Conservation (phyloP, 345 rosid species). For the Melaleuca alternifolia region DNA sequence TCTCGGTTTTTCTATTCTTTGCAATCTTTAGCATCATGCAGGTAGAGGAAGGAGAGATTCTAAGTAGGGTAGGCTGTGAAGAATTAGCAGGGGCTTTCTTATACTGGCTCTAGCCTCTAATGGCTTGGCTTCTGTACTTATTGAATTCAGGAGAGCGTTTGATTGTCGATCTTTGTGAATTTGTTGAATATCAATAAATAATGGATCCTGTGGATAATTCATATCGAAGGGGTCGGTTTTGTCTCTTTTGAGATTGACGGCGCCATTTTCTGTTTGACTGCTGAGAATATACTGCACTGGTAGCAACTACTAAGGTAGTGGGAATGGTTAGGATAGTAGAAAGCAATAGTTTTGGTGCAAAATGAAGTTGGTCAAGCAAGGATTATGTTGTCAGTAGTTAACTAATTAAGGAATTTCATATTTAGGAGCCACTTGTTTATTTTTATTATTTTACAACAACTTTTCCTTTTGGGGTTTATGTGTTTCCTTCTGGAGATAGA, state of each 20-base stretch:
- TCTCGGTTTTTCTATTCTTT: neutral
- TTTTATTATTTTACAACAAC: neutral
- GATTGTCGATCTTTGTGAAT: neutral
- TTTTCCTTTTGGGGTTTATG: neutral
- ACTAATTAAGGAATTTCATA: neutral
- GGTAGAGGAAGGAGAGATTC: neutral
- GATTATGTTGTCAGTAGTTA: neutral
- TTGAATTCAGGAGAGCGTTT: neutral
- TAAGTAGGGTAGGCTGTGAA: neutral
- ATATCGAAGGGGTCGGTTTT: neutral
- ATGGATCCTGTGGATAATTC: neutral
- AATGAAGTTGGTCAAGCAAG: neutral
- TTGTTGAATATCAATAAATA: neutral
- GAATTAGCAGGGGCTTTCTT: neutral
- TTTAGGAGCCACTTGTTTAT: neutral
- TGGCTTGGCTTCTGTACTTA: neutral
- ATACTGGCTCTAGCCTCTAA: neutral
- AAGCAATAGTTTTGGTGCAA: neutral
- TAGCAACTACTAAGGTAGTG: neutral
- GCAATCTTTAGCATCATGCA: neutral
- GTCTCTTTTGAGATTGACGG: neutral
- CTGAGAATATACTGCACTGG: neutral
- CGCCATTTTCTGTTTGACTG: neutral
- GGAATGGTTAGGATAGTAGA: neutral
- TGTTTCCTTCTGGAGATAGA: neutral